These are phyloP conservation scores for Kodamaea alishanica DNA, from an alignment of 1,139 yeast species.

Conservation along the genomic window DNA sequence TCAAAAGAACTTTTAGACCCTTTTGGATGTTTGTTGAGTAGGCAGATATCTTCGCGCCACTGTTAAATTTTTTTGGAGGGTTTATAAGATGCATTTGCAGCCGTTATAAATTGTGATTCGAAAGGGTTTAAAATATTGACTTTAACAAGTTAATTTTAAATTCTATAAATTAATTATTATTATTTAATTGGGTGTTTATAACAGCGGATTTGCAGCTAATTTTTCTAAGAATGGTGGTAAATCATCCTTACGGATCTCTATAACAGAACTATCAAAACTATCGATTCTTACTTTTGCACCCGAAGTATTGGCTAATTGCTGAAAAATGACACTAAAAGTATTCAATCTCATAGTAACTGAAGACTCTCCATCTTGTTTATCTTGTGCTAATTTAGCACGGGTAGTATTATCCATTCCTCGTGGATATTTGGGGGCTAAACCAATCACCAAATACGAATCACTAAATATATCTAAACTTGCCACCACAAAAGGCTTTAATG, in stretches of 20 bases:
- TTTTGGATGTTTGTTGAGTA: too few species aligned
- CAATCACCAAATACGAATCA: conserved; percentile 84
- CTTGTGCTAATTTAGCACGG: conserved; percentile 36
- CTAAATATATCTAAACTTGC: conserved; percentile 76
- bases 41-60: too few species aligned
- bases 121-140: too few species aligned
- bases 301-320: conserved; percentile 73
- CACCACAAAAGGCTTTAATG: conserved; percentile 75
- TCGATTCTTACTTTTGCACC: conserved; percentile 90
- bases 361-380: conserved; percentile 29
- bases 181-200: conserved; percentile 13
- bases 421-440: conserved; percentile 81
- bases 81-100: too few species aligned
- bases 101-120: too few species aligned
- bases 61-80: too few species aligned
- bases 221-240: conserved; percentile 82
- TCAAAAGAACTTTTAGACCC: too few species aligned
- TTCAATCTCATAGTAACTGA: conserved; percentile 49
- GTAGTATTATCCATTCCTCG: conserved; percentile 50
- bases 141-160: too few species aligned
- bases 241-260: conserved; percentile 86
- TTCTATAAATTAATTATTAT: too few species aligned
- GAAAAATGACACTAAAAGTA: conserved; percentile 87
- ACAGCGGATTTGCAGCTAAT: conserved; percentile 46
- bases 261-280: conserved; percentile 90